These are phyloP conservation scores for Glomus cerebriforme DNA, from an alignment of 192 early-diverging fungal genomes.

Conservation along the genomic window DNA sequence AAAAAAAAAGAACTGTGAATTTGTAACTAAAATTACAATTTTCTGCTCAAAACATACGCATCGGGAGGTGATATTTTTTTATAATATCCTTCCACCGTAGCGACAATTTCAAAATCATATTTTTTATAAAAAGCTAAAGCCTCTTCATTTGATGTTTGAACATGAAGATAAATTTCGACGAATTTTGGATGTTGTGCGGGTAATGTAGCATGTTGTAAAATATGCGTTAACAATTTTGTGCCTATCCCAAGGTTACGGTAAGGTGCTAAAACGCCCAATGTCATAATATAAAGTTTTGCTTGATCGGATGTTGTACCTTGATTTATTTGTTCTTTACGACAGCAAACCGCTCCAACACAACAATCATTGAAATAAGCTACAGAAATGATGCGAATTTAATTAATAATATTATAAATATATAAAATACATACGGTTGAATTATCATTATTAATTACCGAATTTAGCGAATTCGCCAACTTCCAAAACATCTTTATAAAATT, in stretches of 20 bases:
- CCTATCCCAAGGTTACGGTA: slow-evolving; percentile 82
- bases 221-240: slow-evolving; percentile 58
- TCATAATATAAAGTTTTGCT: slow-evolving; percentile 84
- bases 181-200: slow-evolving; percentile 47
- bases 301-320: slow-evolving; percentile 38
- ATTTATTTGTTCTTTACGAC: slow-evolving; percentile 65
- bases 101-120: slow-evolving; percentile 67
- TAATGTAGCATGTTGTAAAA: slow-evolving; percentile 53
- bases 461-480: slow-evolving; percentile 70
- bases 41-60: slow-evolving; percentile 55
- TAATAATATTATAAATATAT: neutral
- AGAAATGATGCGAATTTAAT: neutral
- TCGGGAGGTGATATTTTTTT: slow-evolving; percentile 79
- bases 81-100: slow-evolving; percentile 76
- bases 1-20: neutral
- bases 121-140: slow-evolving; percentile 84
- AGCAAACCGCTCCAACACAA: slow-evolving; percentile 84
- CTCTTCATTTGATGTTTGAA: slow-evolving; percentile 78
- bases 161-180: slow-evolving; percentile 74
- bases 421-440: neutral
- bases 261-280: slow-evolving; percentile 84
- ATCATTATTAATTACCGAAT: slow-evolving; percentile 50
- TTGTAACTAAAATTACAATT: neutral
- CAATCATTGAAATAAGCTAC: slow-evolving; percentile 66
- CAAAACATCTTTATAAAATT: slow-evolving; percentile 78